Percentiles rank a stretch among this genome's conserved stretches.
Evolutionary conservation across 2,329 filamentous ascomycete genomes (phyloP).

Genomic region (Xylariaceae sp.): DNA sequence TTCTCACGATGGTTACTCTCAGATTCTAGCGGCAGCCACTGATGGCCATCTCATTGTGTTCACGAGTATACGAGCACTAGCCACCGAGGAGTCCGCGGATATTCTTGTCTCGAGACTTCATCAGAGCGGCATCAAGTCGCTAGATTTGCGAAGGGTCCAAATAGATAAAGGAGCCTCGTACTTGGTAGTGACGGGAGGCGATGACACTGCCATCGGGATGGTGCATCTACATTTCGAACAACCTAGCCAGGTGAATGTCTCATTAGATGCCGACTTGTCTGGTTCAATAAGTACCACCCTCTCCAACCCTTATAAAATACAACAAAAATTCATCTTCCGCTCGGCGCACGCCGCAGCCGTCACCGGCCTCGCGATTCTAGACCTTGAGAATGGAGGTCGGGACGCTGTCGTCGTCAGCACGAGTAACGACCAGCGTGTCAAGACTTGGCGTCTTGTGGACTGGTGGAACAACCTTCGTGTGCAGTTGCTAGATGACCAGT

Average conservation of each 20-base stretch:
- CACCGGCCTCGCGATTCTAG: slow-evolving; percentile 50
- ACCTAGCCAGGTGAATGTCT: too few relatives aligned
- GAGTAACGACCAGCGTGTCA: slow-evolving; percentile 61
- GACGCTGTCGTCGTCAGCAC: slow-evolving; percentile 38
- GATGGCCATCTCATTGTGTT: slow-evolving; percentile 71
- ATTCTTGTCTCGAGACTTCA: slow-evolving; percentile 53
- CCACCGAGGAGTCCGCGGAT: slow-evolving; percentile 23
- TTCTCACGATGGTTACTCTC: slow-evolving; percentile 24
- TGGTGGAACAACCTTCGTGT: slow-evolving; percentile 27
- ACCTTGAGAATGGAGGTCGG: slow-evolving; percentile 15
- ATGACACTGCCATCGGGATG: slow-evolving; percentile 74
- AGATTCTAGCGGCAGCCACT: slow-evolving; percentile 68
- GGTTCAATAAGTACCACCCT: too few relatives aligned
- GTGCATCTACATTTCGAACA: slow-evolving; percentile 23
- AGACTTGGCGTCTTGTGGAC: slow-evolving; percentile 44
- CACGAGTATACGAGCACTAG: slow-evolving; percentile 32
- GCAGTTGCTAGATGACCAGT: slow-evolving; percentile 44
- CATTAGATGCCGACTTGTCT: too few relatives aligned
- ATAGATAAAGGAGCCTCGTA: slow-evolving; percentile 31
- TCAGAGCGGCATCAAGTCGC: slow-evolving; percentile 73
- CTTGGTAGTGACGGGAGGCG: slow-evolving; percentile 72
- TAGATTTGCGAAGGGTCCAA: slow-evolving; percentile 39
- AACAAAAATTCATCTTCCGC: slow-evolving; percentile 37
- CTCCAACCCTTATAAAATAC: slow-evolving; percentile 14
- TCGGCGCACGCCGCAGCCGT: slow-evolving; percentile 69